These are phyloP conservation scores for Coleophoma eucalyptorum DNA, from an alignment of 2,329 filamentous ascomycete species.

Conservation along the genomic window DNA sequence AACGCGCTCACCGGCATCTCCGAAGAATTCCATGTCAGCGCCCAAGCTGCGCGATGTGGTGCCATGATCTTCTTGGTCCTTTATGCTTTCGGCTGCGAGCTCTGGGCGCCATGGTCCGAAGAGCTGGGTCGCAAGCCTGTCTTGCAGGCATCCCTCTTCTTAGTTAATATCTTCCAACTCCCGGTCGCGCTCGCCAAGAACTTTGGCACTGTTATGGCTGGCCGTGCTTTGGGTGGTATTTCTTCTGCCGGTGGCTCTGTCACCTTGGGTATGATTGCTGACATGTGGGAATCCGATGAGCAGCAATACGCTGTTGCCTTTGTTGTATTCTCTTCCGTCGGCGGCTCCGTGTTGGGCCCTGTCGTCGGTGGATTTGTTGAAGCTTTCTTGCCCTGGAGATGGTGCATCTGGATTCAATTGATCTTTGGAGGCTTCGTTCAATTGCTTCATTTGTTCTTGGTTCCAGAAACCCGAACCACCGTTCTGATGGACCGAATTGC, in stretches of 20 bases:
- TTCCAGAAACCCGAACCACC: slow-evolving; percentile 75
- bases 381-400: slow-evolving; percentile 64
- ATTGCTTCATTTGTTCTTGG: slow-evolving; percentile 60
- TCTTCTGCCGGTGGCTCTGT: slow-evolving; percentile 71
- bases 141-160: slow-evolving; percentile 66
- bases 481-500: slow-evolving; percentile 78
- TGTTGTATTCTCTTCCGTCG: slow-evolving; percentile 76
- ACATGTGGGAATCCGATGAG: slow-evolving; percentile 66
- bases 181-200: slow-evolving; percentile 71
- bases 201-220: slow-evolving; percentile 66
- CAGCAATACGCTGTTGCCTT: slow-evolving; percentile 76
- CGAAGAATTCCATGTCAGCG: slow-evolving; percentile 63
- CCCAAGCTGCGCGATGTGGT: slow-evolving; percentile 66
- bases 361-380: slow-evolving; percentile 76
- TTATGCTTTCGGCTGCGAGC: slow-evolving; percentile 83
- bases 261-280: slow-evolving; percentile 71
- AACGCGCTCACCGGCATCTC: slow-evolving; percentile 64
- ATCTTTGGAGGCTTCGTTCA: slow-evolving; percentile 73
- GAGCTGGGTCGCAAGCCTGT: slow-evolving; percentile 76
- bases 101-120: slow-evolving; percentile 87
- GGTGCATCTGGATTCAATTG: slow-evolving; percentile 82
- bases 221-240: slow-evolving; percentile 66
- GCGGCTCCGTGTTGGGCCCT: slow-evolving; percentile 71
- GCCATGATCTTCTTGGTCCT: slow-evolving; percentile 75
- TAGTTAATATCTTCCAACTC: slow-evolving; percentile 76